Base-by-base conservation (phyloP, 2,329 filamentous ascomycete genomes). In the Cladophialophora yegresii region DNA sequence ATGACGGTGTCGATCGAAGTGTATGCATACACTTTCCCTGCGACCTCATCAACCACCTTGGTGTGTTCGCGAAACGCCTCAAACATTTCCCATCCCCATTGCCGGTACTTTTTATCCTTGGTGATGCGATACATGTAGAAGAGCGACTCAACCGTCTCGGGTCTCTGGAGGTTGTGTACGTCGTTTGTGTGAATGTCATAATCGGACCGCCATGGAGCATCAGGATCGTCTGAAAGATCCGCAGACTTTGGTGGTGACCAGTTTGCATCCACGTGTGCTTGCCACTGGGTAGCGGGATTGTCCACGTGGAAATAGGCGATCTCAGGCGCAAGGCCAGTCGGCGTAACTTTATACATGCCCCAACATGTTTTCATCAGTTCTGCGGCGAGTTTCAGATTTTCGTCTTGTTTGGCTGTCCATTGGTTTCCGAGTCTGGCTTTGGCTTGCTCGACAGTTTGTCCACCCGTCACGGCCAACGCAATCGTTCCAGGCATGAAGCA, bases 111-210 rank as follows among this genome's bases (percentile, higher is more conserved):
- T 45, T 85, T 82, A 67, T 99, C 93, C 28, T 90, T 91, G 0
- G 95, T 99, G 76, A 99, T 96, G 67, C 95, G 89, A 90, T 93
- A 99, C 92, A 99, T 96, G 80, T 98, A 96, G 73, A 99, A 93
- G 66, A 99, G 80, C 65, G 88, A 93, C 80, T 99, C 95, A n/a
- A 97, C 88, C 0, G 95, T 97, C 80, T 99, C 95, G 0, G 95
- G 95, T 33, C 95, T 86, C 78, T 98, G 95, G 36, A 99, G 83
- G 74, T 99, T 99, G 79, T 98, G 95, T 58, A 84, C 81, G 75
- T 99, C 95, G n/a, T 86, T 84, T n/a, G 80, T 71, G 74, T 96
- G 91, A 73, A 99, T 88, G 16, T 86, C 79, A 72, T 89, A 93
- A 74, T 98, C 95, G 62, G 87, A 78, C 66, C 87, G 87, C 90